These are phyloP conservation scores for Avena atlantica DNA, from an alignment of 176 grass and related monocot genomes.

Conservation along the genomic window DNA sequence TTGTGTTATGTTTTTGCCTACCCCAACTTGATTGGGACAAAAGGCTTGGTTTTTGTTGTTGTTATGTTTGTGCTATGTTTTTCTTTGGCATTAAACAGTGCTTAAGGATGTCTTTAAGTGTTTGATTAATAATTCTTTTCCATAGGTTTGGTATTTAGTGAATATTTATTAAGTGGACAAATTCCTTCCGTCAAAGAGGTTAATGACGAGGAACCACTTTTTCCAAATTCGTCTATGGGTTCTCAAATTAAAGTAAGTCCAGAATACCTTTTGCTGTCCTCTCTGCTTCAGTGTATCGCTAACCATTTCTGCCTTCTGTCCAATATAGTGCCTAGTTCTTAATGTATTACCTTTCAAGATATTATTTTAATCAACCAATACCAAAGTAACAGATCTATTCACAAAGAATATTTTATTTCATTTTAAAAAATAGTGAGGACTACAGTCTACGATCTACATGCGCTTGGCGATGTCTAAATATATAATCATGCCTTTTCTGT, in stretches of 20 bases:
- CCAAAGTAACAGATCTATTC: no score
- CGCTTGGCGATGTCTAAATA: conserved; percentile 4
- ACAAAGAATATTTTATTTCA: not conserved
- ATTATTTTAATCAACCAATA: not conserved
- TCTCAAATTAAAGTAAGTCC: conserved; percentile 61
- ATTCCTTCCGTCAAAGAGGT: conserved; percentile 91
- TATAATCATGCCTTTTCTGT: not conserved
- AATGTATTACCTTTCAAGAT: not conserved
- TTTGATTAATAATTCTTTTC: conserved; percentile 14
- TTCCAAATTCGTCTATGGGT: conserved; percentile 57
- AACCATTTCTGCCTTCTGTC: not conserved
- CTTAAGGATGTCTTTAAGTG: conserved; percentile 3
- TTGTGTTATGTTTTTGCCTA: not conserved
- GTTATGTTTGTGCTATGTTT: not conserved
- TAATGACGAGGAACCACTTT: conserved; percentile 87
- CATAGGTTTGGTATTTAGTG: conserved; percentile 89
- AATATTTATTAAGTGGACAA: conserved; percentile 93
- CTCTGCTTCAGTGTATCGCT: not conserved
- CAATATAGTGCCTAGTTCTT: not conserved
- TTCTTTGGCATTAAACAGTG: conserved; percentile 10
- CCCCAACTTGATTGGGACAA: no score
- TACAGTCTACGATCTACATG: not conserved
- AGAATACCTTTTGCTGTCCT: not conserved
- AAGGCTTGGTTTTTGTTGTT: no score
- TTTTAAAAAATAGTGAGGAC: not conserved